Evolutionary conservation across 2,329 filamentous ascomycete genomes (phyloP).

Genomic region (Magnaporthiopsis incrustans): DNA sequence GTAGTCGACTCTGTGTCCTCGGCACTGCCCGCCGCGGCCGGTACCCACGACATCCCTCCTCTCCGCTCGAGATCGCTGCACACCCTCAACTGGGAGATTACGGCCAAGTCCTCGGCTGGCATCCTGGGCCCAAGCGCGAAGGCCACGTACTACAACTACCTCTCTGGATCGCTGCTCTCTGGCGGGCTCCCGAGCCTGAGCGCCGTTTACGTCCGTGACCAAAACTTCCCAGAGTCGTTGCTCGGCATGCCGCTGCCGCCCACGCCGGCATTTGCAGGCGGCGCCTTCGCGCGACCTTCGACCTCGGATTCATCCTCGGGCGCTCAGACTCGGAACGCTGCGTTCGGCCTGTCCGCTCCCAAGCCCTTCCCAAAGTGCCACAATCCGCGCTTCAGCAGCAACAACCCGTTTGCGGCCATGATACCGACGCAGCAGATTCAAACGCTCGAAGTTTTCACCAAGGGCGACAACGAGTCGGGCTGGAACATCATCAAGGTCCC

Average conservation of each 20-base stretch:
- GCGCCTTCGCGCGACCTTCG: constrained; percentile 17
- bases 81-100: constrained; percentile 78
- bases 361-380: constrained; percentile 17
- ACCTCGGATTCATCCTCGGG: constrained; percentile 11
- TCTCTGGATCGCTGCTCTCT: constrained; percentile 72
- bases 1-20: constrained; percentile 42
- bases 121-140: constrained; percentile 30
- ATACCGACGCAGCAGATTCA: constrained; percentile 17
- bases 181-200: constrained; percentile 66
- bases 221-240: constrained; percentile 72
- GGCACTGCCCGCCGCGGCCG: constrained; percentile 38
- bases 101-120: constrained; percentile 40
- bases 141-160: constrained; percentile 71
- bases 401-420: constrained; percentile 47
- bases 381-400: constrained; percentile 47
- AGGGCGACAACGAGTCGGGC: constrained; percentile 48
- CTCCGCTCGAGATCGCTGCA: constrained; percentile 61
- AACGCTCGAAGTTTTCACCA: constrained; percentile 52
- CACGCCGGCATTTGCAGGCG: constrained; percentile 32
- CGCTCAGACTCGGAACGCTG: constrained; percentile 23
- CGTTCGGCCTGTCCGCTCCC: constrained; percentile 13
- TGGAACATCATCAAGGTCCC: constrained; percentile 50
- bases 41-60: constrained; percentile 42
- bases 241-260: constrained; percentile 58
- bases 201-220: constrained; percentile 78